Evolutionary conservation across 805 yeast species (phyloP).

Genomic region (Peterozyma xylosa): DNA sequence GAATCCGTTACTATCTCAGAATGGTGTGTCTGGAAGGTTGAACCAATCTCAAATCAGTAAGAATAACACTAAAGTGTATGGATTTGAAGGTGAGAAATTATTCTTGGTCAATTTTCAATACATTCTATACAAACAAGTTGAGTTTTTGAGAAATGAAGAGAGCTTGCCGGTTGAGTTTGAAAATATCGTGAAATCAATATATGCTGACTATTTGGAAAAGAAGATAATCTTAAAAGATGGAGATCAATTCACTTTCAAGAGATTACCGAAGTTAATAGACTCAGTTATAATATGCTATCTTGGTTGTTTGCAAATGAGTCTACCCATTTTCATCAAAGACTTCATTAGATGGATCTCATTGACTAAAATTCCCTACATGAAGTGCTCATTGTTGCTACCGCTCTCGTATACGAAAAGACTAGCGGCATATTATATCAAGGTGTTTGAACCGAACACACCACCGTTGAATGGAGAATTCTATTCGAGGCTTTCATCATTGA

Average conservation of each 20-base stretch:
- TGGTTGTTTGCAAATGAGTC: constrained; percentile 36
- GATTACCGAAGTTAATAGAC: constrained; percentile 8
- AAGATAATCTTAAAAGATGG: background rate
- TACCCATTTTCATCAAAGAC: constrained; percentile 46
- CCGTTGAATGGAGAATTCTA: constrained; percentile 32
- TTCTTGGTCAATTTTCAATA: constrained; percentile 41
- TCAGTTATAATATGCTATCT: constrained; percentile 38
- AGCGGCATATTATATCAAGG: constrained; percentile 27
- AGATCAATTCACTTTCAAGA: background rate
- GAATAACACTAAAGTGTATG: constrained; percentile 28
- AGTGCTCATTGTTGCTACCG: constrained; percentile 33
- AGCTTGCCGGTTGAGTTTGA: background rate
- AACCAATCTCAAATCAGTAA: constrained; percentile 7
- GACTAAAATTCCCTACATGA: constrained; percentile 43
- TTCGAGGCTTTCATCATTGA: background rate
- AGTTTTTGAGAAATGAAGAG: background rate
- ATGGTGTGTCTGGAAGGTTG: constrained; percentile 20
- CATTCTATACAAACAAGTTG: constrained; percentile 1
- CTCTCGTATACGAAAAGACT: constrained; percentile 24
- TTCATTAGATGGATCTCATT: constrained; percentile 31
- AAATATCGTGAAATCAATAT: background rate
- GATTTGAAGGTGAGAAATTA: constrained; percentile 36
- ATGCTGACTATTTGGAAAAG: background rate
- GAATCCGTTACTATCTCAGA: constrained; percentile 34
- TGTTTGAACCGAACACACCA: constrained; percentile 30